Base-by-base conservation (phyloP, 2,329 filamentous ascomycete genomes). In the Sclerotinia nivalis region DNA sequence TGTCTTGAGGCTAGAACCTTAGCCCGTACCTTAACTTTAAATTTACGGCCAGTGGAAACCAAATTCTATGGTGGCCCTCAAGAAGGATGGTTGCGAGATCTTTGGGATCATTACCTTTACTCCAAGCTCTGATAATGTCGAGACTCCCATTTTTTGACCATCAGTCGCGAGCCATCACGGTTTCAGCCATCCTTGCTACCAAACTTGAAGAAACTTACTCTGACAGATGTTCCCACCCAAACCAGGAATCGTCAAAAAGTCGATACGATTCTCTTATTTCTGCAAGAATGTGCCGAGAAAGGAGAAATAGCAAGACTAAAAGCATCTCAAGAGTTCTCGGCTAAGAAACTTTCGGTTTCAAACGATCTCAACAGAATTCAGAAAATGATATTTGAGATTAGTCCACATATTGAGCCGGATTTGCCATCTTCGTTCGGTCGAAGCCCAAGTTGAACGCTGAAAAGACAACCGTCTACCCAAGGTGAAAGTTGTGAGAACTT, bases 71-170 rank as follows among this genome's bases (percentile, higher is more conserved):
- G 67, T 66, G 74, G 72, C 0, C 71, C 73, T 54, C 71, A 72
- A 62, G 69, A 69, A 22, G 73, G 71, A 20, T 74, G 74, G 73
- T 66, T 75, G 20, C 70, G 72, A 66, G 73, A 74, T 61, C 69
- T 73, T 34, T 58, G 74, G 9, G 72, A 73, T 59, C 70, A 9
- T 67, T 74, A 6, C 72, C 73, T 15, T 70, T 49, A n/a, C 66
- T 74, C 4, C 74, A 74, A 49, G 71, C 74, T 15, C 68, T 74
- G n/a, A 72, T 73, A 22, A 70, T 73, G 6, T 73, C 70, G 4
- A 73, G 71, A 54, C 66, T 75, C 1, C 71, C 73, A 20, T 73
- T 73, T 40, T 75, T 75, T 50, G 72, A 73, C 50, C 74, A 75
- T 50, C 66, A 72, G 60, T 71, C 72, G 20, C 71, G n/a, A n/a